Conservation (phyloP, 768 basidiomycete genomes). For the Tricholoma flavovirens region DNA sequence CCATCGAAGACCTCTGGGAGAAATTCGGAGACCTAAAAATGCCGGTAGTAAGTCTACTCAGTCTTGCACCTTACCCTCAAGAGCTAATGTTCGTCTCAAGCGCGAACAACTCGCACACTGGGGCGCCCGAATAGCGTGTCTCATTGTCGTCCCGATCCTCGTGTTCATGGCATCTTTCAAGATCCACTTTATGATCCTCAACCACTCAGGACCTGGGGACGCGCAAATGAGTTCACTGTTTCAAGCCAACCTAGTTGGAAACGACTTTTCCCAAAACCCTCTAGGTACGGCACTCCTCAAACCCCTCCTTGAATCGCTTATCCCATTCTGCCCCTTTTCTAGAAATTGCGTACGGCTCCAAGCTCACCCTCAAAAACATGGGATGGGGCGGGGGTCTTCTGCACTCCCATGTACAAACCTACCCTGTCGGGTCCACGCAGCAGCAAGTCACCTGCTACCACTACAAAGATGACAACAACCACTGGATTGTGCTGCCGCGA, state of each 20-base stretch:
- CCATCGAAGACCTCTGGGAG: slow-evolving; percentile 96
- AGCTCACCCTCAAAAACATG: slow-evolving; percentile 91
- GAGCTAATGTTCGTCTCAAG: slow-evolving; percentile 32
- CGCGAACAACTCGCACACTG: slow-evolving; percentile 87
- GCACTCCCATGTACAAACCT: slow-evolving; percentile 96
- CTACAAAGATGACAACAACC: slow-evolving; percentile 98
- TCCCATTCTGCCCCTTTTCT: slow-evolving; percentile 1
- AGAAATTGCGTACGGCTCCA: slow-evolving; percentile 90
- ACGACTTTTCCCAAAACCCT: slow-evolving; percentile 89
- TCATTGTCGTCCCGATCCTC: slow-evolving; percentile 85
- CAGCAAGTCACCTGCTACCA: slow-evolving; percentile 99
- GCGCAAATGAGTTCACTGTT: slow-evolving; percentile 98
- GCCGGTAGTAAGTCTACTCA: slow-evolving; percentile 58
- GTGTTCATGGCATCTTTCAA: slow-evolving; percentile 96
- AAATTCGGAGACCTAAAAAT: slow-evolving; percentile 96
- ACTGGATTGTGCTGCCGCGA: slow-evolving; percentile 74
- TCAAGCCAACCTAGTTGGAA: slow-evolving; percentile 93
- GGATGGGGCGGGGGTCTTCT: slow-evolving; percentile 96
- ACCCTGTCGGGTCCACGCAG: slow-evolving; percentile 85
- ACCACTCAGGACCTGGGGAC: slow-evolving; percentile 93
- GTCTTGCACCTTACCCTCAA: not conserved
- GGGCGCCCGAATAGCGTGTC: slow-evolving; percentile 76
- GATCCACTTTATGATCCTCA: slow-evolving; percentile 90
- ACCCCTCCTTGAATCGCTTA: not conserved
- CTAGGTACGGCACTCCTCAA: slow-evolving; percentile 44